These are phyloP conservation scores for Coniferiporia sulphurascens DNA, from an alignment of 1,284 basidiomycete genomes.

Conservation along the genomic window DNA sequence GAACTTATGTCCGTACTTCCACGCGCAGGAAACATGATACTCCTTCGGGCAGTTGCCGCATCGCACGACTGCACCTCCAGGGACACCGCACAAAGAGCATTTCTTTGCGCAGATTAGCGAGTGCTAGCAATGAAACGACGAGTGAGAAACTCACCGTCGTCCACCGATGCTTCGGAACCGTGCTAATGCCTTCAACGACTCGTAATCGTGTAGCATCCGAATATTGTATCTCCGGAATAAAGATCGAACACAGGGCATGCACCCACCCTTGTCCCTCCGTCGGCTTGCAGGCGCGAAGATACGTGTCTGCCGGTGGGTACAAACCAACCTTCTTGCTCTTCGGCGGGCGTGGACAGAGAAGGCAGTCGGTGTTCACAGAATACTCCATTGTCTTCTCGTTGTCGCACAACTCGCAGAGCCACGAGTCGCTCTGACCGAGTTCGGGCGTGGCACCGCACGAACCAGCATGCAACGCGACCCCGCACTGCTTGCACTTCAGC, in stretches of 20 bases:
- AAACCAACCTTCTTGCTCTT: conserved; percentile 33
- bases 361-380: conserved; percentile 66
- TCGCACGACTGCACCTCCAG: conserved; percentile 75
- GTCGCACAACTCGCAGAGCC: conserved; percentile 82
- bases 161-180: conserved; percentile 63
- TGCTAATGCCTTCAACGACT: conserved; percentile 83
- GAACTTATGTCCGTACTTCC: conserved; percentile 75
- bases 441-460: conserved; percentile 67
- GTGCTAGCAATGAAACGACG: background rate
- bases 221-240: conserved; percentile 79
- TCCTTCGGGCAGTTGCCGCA: conserved; percentile 80
- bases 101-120: conserved; percentile 33
- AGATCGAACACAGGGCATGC: conserved; percentile 87
- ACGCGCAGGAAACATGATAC: conserved; percentile 90
- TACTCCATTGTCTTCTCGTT: conserved; percentile 77
- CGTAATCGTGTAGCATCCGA: conserved; percentile 70
- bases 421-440: conserved; percentile 56
- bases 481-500: conserved; percentile 74
- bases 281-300: conserved; percentile 84
- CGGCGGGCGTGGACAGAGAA: conserved; percentile 63
- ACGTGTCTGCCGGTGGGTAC: conserved; percentile 53
- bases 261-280: conserved; percentile 94
- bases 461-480: conserved; percentile 73
- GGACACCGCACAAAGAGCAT: conserved; percentile 59
- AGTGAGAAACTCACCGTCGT: conserved; percentile 42